These are phyloP conservation scores for Elsinoe batatas DNA, from an alignment of 2,329 filamentous ascomycete genomes.

Conservation along the genomic window DNA sequence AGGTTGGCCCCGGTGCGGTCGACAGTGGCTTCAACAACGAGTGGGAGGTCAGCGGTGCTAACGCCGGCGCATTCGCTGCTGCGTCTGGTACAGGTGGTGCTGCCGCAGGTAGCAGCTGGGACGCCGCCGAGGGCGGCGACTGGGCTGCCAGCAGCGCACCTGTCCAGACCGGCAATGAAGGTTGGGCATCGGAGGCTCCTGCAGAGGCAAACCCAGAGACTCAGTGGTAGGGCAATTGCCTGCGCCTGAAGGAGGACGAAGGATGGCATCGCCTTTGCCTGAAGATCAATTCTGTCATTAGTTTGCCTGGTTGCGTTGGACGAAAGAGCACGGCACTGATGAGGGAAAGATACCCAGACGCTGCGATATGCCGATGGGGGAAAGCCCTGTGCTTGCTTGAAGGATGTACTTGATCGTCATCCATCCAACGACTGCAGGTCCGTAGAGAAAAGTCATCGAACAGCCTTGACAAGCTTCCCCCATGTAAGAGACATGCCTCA, in stretches of 20 bases:
- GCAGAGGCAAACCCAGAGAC: constrained; percentile 28
- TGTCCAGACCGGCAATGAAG: constrained; percentile 40
- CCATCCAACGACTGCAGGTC: constrained; percentile 25
- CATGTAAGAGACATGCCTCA: constrained; percentile 5
- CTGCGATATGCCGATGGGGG: constrained; percentile 54
- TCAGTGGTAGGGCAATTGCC: constrained; percentile 35
- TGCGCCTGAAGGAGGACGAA: background rate
- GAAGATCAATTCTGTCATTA: constrained; percentile 6
- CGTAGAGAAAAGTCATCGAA: constrained; percentile 12
- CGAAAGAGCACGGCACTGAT: constrained; percentile 68
- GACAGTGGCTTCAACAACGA: constrained; percentile 72
- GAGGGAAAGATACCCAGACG: constrained; percentile 96
- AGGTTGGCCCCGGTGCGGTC: constrained; percentile 68
- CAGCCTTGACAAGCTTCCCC: constrained; percentile 14
- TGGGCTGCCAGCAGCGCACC: constrained; percentile 53
- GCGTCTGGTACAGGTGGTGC: constrained; percentile 46
- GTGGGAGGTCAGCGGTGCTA: constrained; percentile 69
- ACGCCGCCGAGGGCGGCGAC: constrained; percentile 55
- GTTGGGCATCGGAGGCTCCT: constrained; percentile 39
- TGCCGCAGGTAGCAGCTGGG: constrained; percentile 53
- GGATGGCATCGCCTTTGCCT: background rate
- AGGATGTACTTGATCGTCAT: constrained; percentile 85
- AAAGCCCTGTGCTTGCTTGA: constrained; percentile 93
- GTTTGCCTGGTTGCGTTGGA: constrained; percentile 19
- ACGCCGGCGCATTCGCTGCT: constrained; percentile 58